A percentile compares a stretch with the other conserved stretches of the same genome.
phyloP scores from a whole-genome alignment of 108 stramenopile genomes.

The Asterionellopsis glacialis region DNA sequence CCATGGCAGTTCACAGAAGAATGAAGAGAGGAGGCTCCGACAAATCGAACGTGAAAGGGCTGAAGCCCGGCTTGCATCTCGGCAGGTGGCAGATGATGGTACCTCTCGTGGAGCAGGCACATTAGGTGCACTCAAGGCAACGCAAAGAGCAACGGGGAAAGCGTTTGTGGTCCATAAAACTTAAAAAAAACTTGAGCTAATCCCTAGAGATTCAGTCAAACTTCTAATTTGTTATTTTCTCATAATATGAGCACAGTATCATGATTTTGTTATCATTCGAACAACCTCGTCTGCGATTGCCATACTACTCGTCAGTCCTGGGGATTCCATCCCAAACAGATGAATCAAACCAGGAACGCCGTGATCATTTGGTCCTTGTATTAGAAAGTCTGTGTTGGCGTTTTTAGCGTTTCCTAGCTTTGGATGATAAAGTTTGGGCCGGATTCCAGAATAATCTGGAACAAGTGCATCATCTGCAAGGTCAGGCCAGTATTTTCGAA shows the following conservation, averaged over 20 bases:
- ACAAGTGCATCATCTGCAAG: conserved; percentile 48
- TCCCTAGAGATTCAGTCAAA: neutral
- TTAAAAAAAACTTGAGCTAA: conserved; percentile 15
- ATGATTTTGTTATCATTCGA: neutral
- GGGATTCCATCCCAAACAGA: conserved; percentile 83
- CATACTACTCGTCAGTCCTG: conserved; percentile 80
- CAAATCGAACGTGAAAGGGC: conserved; percentile 79
- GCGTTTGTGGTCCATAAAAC: conserved; percentile 90
- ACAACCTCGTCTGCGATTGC: conserved; percentile 54
- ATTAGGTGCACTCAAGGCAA: conserved; percentile 80
- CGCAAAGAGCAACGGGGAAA: conserved; percentile 89
- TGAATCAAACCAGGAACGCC: conserved; percentile 63
- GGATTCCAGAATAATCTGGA: conserved; percentile 75
- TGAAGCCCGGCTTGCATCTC: conserved; percentile 50
- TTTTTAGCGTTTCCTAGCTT: conserved; percentile 4
- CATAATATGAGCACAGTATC: no score
- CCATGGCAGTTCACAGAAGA: conserved; percentile 90
- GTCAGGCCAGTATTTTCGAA: conserved; percentile 76
- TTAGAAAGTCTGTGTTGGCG: conserved; percentile 51
- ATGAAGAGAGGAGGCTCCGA: conserved; percentile 82
- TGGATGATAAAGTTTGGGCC: conserved; percentile 81
- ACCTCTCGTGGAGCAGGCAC: conserved; percentile 41
- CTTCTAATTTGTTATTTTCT: no score
- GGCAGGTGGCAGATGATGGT: conserved; percentile 36
- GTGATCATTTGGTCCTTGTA: conserved; percentile 43